phyloP scores from a whole-genome alignment of 768 basidiomycete genomes.

The Lactarius quietus region DNA sequence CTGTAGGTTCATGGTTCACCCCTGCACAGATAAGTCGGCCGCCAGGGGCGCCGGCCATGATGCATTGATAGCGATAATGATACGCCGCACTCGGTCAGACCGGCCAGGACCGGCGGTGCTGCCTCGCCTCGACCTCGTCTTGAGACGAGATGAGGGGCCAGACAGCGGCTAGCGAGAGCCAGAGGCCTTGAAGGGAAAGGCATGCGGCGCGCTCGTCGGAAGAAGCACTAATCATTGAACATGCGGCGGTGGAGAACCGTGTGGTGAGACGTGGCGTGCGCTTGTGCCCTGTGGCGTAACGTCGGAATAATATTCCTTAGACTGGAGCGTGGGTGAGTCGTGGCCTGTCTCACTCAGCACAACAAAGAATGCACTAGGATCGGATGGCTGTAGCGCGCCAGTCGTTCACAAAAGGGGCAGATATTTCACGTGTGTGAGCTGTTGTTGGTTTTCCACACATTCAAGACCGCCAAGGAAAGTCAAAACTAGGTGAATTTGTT shows the following conservation, averaged over 20 bases:
- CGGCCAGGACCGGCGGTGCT: background rate
- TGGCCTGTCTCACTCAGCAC: background rate
- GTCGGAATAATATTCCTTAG: background rate
- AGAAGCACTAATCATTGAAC: background rate
- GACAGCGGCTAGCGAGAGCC: background rate
- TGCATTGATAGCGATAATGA: background rate
- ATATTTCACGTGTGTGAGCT: background rate
- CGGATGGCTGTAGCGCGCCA: too few species aligned
- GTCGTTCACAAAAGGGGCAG: background rate
- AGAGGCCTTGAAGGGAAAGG: background rate
- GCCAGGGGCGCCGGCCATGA: background rate
- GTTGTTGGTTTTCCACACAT: background rate
- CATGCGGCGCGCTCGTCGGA: background rate
- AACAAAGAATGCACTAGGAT: too few species aligned
- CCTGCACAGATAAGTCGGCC: background rate
- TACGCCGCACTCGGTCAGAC: background rate
- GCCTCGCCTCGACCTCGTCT: background rate
- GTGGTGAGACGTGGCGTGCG: background rate
- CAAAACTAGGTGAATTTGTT: background rate
- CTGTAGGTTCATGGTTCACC: background rate
- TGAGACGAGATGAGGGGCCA: background rate
- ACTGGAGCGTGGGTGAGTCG: background rate
- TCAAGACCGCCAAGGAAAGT: background rate
- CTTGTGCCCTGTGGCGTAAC: background rate
- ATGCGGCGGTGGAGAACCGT: background rate